Base-by-base conservation (phyloP, 257 asterid species). In the Ophiorrhiza pumila region DNA sequence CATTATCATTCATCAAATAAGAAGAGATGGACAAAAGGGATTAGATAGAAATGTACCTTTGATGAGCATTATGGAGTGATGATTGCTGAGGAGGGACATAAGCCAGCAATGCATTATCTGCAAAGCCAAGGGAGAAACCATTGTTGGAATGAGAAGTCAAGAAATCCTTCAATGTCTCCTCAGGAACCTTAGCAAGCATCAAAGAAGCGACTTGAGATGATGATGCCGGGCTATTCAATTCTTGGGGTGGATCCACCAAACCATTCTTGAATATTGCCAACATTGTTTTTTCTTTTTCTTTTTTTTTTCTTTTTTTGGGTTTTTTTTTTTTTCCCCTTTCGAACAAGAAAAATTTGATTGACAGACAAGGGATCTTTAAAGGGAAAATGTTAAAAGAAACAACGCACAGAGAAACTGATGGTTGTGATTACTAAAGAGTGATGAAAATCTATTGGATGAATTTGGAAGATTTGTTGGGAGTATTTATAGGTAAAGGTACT, bases 211-310 rank as follows among this genome's bases (percentile, higher is more conserved):
- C 63, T 43, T 22, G 64, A 20, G 76, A 74, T 5, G 59, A 20
- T 13, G 91, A 72, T n/a, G 84, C 91, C 18, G 93, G 90, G 81
- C 97, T 87, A 35, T 87, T 85, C 71, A 95, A 79, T 75, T 95
- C 99, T 69, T 83, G 69, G 17, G 99, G 99, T 61, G 98, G 91
- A 76, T 84, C 84, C 59, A 90, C 83, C 76, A 95, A 79, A 41
- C 87, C 91, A 32, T 86, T 89, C 84, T 85, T 87, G 91, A 95
- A 95, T 46, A 89, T 74, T 39, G 83, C 89, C 91, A 95, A 80
- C 99, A 95, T 93, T n/a, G n/a, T n/a, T 79, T 81, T 85, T 5
- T 11, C 1, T 32, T 4, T 56, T 50, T n/a, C 59, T 43, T n/a
- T 61, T 13, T 25, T 22, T 11, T 39, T 31, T 23, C 45, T 42